Evolutionary conservation across 768 basidiomycete genomes (phyloP), one percentile per base, ranked within the genome.

Genomic region (Coprinopsis strossmayeri): DNA sequence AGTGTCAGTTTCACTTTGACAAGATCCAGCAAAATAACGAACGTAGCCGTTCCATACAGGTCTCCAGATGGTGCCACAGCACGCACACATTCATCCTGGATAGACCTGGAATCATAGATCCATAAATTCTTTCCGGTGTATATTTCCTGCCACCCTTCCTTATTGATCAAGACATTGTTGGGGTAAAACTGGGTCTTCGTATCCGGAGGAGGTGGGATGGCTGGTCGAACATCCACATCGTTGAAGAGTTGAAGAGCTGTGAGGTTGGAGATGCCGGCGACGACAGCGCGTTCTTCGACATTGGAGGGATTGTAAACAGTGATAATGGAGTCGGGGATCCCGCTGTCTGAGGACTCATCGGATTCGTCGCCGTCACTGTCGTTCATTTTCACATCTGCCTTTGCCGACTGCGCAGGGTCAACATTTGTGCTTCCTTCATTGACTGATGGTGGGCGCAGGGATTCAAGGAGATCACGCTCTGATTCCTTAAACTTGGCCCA

Each of bases 1-100:
- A 13, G 26, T 34, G 11, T 53, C 17, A 34, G 35, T 5, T 28
- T 45, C 17, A 34, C 32, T 23, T 26, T 27, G 17, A 3, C 11
- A 20, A 9, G 30, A 21, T 7, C 18, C 39, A 46, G 12, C 1
- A 50, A 42, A 12, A 3, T 25, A 17, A 74, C 83, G 62, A 59
- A 87, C 87, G 86, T 86, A 46, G 86, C 87, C 25, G 85, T 84
- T 24, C 87, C 85, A 56, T 88, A 88, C 53, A 80, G 63, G 53
- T 81, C 77, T n/a, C 77, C 74, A 46, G 67, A 58, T 53, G 75
- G 77, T 57, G 73, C 78, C 9, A 91, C 77, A n/a, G 85, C 67
- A 40, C 86, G 73, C 45, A 74, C 81, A 52, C 79, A 85, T 52
- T 76, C 76, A 62, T 90, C 87, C 12, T 45, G 47, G 57, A 86